phyloP scores from a whole-genome alignment of 1,284 basidiomycete species.

The Leccinum cinnamomeum region DNA sequence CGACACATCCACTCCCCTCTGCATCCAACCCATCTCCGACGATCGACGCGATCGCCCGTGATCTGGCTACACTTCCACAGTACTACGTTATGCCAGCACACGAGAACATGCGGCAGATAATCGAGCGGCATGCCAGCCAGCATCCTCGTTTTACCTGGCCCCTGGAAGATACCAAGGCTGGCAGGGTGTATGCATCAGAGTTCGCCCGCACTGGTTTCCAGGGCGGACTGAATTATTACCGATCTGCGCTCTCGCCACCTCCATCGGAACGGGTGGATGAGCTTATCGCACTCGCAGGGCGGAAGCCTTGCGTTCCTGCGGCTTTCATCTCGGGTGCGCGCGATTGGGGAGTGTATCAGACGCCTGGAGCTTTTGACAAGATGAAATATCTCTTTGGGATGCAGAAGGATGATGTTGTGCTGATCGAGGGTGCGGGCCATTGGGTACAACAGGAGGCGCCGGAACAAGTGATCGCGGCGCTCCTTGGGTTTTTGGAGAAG shows the following conservation, averaged over 20 bases:
- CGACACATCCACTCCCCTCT: constrained; percentile 40
- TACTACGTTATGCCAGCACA: constrained; percentile 63
- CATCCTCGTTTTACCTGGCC: constrained; percentile 46
- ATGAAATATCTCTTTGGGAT: constrained; percentile 40
- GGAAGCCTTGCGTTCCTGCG: constrained; percentile 46
- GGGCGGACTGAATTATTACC: constrained; percentile 59
- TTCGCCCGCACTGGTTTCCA: constrained; percentile 60
- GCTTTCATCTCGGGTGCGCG: constrained; percentile 54
- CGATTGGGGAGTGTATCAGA: constrained; percentile 62
- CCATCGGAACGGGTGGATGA: constrained; percentile 16
- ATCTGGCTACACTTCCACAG: constrained; percentile 49
- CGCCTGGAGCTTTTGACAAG: constrained; percentile 46
- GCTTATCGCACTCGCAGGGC: constrained; percentile 28
- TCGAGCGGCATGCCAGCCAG: constrained; percentile 30
- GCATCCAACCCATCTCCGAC: constrained; percentile 19
- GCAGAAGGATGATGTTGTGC: constrained; percentile 45
- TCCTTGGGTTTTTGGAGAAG: constrained; percentile 25
- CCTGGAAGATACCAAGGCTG: constrained; percentile 44
- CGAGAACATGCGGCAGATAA: constrained; percentile 52
- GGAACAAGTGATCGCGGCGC: constrained; percentile 26
- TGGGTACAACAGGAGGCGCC: constrained; percentile 61
- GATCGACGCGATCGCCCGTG: constrained; percentile 28
- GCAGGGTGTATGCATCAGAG: constrained; percentile 46
- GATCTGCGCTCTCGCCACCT: constrained; percentile 37
- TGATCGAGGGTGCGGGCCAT: constrained; percentile 59